Percentiles rank a stretch among this genome's conserved stretches.
Evolutionary conservation across 108 stramenopile species (phyloP).

Genomic region (Schizochytrium sp.): DNA sequence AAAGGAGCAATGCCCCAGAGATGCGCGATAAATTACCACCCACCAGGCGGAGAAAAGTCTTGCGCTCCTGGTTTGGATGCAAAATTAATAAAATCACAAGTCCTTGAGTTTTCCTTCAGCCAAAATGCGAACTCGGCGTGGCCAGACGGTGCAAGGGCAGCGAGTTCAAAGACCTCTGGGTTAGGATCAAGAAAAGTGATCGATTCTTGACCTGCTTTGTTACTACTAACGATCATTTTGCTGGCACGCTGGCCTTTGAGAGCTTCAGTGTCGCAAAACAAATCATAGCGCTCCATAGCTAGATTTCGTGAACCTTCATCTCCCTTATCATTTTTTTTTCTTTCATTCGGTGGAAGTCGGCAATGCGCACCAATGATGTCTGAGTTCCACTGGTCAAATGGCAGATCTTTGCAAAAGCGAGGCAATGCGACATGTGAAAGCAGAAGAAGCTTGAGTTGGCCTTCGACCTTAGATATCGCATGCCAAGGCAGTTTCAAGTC

Average conservation of each 20-base stretch:
- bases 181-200: no score
- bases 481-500: neutral
- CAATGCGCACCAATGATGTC: constrained; percentile 8
- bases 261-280: neutral
- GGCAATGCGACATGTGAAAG: neutral
- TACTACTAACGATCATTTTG: no score
- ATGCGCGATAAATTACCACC: no score
- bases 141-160: neutral
- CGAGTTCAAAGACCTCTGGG: neutral
- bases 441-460: neutral
- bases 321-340: neutral
- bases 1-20: no score
- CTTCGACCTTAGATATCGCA: neutral
- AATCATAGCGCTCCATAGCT: neutral
- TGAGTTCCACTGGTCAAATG: neutral
- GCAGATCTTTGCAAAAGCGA: neutral
- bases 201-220: no score
- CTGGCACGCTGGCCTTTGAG: neutral
- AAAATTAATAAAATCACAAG: neutral
- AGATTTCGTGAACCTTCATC: neutral
- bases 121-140: neutral
- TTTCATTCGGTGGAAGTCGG: neutral
- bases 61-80: neutral
- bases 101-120: neutral
- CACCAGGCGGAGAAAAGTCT: no score